These are phyloP conservation scores for Cryptococcus hybrid DNA, from an alignment of 1,284 basidiomycete genomes.

Conservation along the genomic window DNA sequence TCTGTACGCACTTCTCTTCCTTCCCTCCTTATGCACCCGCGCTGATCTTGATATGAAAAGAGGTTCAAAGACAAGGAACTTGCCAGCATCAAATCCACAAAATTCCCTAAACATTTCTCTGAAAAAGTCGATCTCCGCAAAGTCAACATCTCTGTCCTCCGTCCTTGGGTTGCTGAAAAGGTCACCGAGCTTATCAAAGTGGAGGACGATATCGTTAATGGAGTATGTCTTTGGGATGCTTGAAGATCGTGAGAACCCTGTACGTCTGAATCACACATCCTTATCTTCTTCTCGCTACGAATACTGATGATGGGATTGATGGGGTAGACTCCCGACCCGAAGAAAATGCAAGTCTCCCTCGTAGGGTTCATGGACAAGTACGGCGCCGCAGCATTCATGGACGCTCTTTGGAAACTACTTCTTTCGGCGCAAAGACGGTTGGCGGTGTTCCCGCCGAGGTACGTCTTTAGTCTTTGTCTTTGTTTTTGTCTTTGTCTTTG, in stretches of 20 bases:
- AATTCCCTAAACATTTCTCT: conserved; percentile 85
- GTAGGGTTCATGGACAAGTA: conserved; percentile 76
- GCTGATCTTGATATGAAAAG: conserved; percentile 8
- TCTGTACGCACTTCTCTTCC: conserved; percentile 17
- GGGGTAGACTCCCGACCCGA: conserved; percentile 77
- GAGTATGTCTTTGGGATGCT: conserved; percentile 93
- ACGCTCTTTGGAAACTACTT: conserved; percentile 81
- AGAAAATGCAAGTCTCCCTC: conserved; percentile 91
- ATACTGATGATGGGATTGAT: not conserved
- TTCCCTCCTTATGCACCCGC: too few relatives aligned
- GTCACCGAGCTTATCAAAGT: conserved; percentile 86
- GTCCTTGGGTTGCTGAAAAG: conserved; percentile 92
- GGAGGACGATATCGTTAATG: conserved; percentile 94
- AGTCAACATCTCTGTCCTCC: conserved; percentile 72
- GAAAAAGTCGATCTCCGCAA: conserved; percentile 95
- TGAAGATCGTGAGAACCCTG: conserved; percentile 79
- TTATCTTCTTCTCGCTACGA: not conserved
- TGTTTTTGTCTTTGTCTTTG: too few relatives aligned
- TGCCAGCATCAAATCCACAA: conserved; percentile 80
- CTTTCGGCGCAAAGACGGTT: conserved; percentile 84
- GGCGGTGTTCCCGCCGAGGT: conserved; percentile 83
- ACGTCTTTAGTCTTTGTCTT: conserved; percentile 1
- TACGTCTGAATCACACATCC: conserved; percentile 48
- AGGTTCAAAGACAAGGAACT: conserved; percentile 95
- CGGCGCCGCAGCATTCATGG: conserved; percentile 78